phyloP scores from a whole-genome alignment of 2,329 filamentous ascomycete genomes.

The Arthrinium phaeospermum region DNA sequence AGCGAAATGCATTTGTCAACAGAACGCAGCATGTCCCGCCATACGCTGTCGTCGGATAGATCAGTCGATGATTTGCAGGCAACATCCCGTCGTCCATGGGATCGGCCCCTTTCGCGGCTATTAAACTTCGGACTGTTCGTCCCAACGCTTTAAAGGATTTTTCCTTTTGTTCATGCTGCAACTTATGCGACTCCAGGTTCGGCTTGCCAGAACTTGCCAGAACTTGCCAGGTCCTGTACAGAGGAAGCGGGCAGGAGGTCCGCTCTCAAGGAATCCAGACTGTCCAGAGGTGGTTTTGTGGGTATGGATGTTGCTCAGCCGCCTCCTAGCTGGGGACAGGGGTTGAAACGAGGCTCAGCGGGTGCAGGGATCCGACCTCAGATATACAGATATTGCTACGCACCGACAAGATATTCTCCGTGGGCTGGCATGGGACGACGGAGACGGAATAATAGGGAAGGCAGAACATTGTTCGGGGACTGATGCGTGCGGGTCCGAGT shows the following conservation, averaged over 20 bases:
- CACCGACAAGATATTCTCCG: constrained; percentile 10
- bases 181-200: not conserved
- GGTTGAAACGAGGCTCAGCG: constrained; percentile 16
- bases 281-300: not conserved
- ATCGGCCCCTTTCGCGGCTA: not conserved
- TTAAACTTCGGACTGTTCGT: constrained; percentile 2
- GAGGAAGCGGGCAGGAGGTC: not conserved
- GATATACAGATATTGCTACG: not conserved
- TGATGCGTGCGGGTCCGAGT: not conserved
- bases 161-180: not conserved
- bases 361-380: not conserved
- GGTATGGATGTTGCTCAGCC: constrained; percentile 4
- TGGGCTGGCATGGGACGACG: not conserved
- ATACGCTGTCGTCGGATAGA: not conserved
- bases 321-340: constrained; percentile 6
- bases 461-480: not conserved
- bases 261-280: not conserved
- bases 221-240: no score
- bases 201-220: not conserved
- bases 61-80: not conserved
- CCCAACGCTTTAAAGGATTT: not conserved
- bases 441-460: not conserved
- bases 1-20: not conserved
- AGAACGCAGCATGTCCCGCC: not conserved
- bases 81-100: not conserved